Conservation (phyloP, 768 basidiomycete species). For the Pisolithus tinctorius region DNA sequence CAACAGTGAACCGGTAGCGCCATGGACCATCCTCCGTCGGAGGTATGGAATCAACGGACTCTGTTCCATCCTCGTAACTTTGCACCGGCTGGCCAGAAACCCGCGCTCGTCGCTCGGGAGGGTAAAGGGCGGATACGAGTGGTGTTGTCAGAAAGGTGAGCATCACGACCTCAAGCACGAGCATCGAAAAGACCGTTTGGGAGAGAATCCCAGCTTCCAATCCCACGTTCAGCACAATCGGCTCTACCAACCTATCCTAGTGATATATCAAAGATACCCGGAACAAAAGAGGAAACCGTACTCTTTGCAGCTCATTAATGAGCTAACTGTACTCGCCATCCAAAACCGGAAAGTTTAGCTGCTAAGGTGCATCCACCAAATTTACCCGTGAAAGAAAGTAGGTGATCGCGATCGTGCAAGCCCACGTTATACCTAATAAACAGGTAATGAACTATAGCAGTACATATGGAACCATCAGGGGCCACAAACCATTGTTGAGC, state of each 20-base stretch:
- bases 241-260: slow-evolving; percentile 66
- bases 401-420: slow-evolving; percentile 75
- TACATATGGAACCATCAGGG: not conserved
- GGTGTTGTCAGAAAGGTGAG: slow-evolving; percentile 87
- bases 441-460: not conserved
- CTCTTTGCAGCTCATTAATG: slow-evolving; percentile 96
- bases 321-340: slow-evolving; percentile 73
- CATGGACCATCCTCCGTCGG: slow-evolving; percentile 19
- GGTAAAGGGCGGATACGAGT: slow-evolving; percentile 59
- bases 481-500: slow-evolving; percentile 56
- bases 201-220: slow-evolving; percentile 73
- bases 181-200: slow-evolving; percentile 84
- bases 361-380: slow-evolving; percentile 79
- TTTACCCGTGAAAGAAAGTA: slow-evolving; percentile 79
- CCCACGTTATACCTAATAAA: slow-evolving; percentile 72
- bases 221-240: slow-evolving; percentile 95
- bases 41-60: slow-evolving; percentile 3
- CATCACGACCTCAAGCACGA: slow-evolving; percentile 77
- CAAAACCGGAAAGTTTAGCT: slow-evolving; percentile 62
- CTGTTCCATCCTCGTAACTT: slow-evolving; percentile 23
- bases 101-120: slow-evolving; percentile 44
- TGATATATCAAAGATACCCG: not conserved
- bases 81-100: too few relatives aligned
- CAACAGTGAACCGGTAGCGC: slow-evolving; percentile 69
- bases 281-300: slow-evolving; percentile 16